Percentiles rank a stretch among this genome's conserved stretches.
These are phyloP conservation scores for Suhomyces taliae DNA, from an alignment of 1,139 yeast genomes.

Conservation along the genomic window DNA sequence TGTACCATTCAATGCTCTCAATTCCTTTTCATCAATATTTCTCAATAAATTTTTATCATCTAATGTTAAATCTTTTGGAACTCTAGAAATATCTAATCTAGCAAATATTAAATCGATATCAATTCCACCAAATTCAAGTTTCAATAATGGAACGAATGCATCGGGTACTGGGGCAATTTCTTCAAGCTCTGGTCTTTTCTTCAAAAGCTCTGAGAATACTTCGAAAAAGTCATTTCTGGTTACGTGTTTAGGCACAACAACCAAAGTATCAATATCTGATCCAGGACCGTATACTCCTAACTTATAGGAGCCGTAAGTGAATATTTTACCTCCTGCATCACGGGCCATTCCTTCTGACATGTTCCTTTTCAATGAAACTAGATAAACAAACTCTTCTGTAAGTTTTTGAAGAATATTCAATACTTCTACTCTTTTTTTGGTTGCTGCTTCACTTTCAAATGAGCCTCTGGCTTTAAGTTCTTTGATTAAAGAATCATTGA, in stretches of 20 bases:
- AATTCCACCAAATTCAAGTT: slow-evolving; percentile 82
- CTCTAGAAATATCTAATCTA: slow-evolving; percentile 73
- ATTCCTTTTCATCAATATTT: slow-evolving; percentile 86
- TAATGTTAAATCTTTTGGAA: slow-evolving; percentile 70
- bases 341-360: slow-evolving; percentile 97
- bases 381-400: slow-evolving; percentile 77
- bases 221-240: slow-evolving; percentile 83
- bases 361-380: slow-evolving; percentile 74
- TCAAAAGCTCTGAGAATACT: slow-evolving; percentile 67
- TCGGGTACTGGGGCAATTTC: slow-evolving; percentile 94
- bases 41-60: slow-evolving; percentile 81
- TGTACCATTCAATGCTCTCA: slow-evolving; percentile 90
- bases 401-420: slow-evolving; percentile 67
- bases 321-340: slow-evolving; percentile 96
- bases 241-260: slow-evolving; percentile 97
- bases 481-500: slow-evolving; percentile 73
- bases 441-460: slow-evolving; percentile 82
- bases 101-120: slow-evolving; percentile 91
- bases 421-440: slow-evolving; percentile 75
- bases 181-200: slow-evolving; percentile 74
- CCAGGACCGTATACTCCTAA: slow-evolving; percentile 98
- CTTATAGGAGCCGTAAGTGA: slow-evolving; percentile 92
- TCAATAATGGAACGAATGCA: slow-evolving; percentile 94
- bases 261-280: slow-evolving; percentile 92
- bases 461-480: slow-evolving; percentile 86